A percentile compares a stretch with the other conserved stretches of the same genome.
phyloP scores from a whole-genome alignment of 2,329 filamentous ascomycete species.

The Sporothrix variecibatus region DNA sequence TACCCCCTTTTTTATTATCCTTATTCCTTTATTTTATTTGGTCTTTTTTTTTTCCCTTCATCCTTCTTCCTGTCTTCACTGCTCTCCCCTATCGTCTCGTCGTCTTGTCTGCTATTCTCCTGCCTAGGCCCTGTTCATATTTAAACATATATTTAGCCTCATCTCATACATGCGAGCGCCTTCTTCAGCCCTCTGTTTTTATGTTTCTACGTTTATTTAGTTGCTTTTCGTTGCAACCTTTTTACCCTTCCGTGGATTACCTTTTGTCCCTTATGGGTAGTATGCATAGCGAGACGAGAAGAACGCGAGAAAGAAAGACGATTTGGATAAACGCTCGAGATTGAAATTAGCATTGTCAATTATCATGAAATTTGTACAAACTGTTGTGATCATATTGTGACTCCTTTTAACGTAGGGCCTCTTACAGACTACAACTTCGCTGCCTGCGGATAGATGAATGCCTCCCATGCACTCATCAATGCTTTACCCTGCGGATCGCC shows the following conservation, averaged over 20 bases:
- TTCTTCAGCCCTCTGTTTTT: neutral
- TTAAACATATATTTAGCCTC: neutral
- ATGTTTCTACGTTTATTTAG: neutral
- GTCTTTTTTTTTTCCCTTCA: neutral
- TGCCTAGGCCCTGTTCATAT: neutral
- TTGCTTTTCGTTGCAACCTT: neutral
- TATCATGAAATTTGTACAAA: neutral
- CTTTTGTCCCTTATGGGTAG: neutral
- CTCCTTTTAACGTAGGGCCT: neutral
- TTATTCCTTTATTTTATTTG: constrained; percentile 17
- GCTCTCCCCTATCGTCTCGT: neutral
- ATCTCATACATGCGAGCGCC: neutral
- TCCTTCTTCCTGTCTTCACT: neutral
- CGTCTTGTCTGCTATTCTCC: neutral
- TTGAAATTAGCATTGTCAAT: neutral
- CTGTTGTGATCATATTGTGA: neutral
- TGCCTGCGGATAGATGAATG: constrained; percentile 42
- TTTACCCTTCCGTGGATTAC: neutral
- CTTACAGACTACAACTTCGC: constrained; percentile 19
- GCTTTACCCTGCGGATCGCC: constrained; percentile 42
- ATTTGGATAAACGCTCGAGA: neutral
- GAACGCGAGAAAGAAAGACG: neutral
- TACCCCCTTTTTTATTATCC: constrained; percentile 21
- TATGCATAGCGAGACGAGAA: neutral
- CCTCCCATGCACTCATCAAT: constrained; percentile 43